phyloP scores from a whole-genome alignment of 192 early-diverging fungal genomes.

The Linnemannia elongata region DNA sequence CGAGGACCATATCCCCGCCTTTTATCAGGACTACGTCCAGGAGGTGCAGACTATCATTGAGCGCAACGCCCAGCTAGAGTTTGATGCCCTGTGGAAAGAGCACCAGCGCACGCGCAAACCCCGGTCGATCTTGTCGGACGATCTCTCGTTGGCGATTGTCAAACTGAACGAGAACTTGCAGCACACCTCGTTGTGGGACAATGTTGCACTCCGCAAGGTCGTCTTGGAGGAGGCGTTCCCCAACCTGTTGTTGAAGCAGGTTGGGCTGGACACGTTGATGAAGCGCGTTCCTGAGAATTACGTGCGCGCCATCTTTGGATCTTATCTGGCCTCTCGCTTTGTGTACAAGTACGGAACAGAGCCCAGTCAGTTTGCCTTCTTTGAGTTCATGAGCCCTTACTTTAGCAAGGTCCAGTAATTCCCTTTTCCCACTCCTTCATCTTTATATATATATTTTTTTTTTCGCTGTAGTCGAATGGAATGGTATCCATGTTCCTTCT shows the following conservation, averaged over 20 bases:
- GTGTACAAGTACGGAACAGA: constrained; percentile 96
- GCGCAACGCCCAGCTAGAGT: constrained; percentile 93
- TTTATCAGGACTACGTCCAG: constrained; percentile 95
- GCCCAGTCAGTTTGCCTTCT: constrained; percentile 98
- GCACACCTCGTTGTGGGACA: constrained; percentile 93
- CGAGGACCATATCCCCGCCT: constrained; percentile 79
- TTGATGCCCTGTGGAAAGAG: constrained; percentile 96
- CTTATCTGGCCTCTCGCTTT: constrained; percentile 94
- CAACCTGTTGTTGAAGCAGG: constrained; percentile 86
- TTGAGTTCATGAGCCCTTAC: constrained; percentile 88
- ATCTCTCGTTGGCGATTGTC: constrained; percentile 92
- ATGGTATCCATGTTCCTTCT: not conserved
- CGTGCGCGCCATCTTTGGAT: constrained; percentile 97
- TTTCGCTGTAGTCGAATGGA: not conserved
- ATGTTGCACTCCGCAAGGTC: constrained; percentile 82
- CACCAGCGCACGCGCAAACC: constrained; percentile 81
- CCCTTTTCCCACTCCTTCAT: not conserved
- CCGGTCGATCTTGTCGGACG: constrained; percentile 89
- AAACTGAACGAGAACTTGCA: constrained; percentile 93
- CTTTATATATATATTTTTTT: not conserved
- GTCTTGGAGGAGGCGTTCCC: constrained; percentile 95
- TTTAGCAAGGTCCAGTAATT: constrained; percentile 54
- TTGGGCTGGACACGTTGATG: constrained; percentile 89
- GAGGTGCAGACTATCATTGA: constrained; percentile 95
- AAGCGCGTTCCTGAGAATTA: constrained; percentile 94